Percentiles rank a stretch among this genome's conserved stretches.
Evolutionary conservation across 768 basidiomycete species (phyloP).

Genomic region (Mycena crocata): DNA sequence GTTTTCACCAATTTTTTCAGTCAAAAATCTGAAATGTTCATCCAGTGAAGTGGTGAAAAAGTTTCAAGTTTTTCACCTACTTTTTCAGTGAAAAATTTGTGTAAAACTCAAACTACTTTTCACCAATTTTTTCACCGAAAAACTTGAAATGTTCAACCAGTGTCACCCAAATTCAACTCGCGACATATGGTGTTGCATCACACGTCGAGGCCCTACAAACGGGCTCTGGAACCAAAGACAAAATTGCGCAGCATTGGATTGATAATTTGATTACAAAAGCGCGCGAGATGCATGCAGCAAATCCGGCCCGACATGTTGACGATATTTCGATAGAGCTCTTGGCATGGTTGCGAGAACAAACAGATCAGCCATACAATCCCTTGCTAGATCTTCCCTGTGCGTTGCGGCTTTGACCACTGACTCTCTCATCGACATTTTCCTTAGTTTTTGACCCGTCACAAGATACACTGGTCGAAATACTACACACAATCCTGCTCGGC

Average conservation of each 20-base stretch:
- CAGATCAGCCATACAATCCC: slow-evolving; percentile 24
- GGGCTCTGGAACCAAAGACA: slow-evolving; percentile 47
- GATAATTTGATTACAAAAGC: slow-evolving; percentile 37
- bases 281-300: slow-evolving; percentile 14
- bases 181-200: slow-evolving; percentile 35
- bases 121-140: too few species aligned
- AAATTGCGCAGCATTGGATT: slow-evolving; percentile 46
- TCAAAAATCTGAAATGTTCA: too few species aligned
- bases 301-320: background rate
- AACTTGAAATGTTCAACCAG: too few species aligned
- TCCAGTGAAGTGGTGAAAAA: too few species aligned
- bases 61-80: too few species aligned
- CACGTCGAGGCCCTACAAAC: slow-evolving; percentile 37
- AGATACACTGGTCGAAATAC: slow-evolving; percentile 43
- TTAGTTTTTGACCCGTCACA: slow-evolving; percentile 15
- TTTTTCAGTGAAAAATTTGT: too few species aligned
- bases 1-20: too few species aligned
- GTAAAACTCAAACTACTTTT: too few species aligned
- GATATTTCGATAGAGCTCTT: slow-evolving; percentile 13
- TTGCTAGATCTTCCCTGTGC: slow-evolving; percentile 8
- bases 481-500: too few species aligned
- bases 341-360: slow-evolving; percentile 13
- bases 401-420: background rate
- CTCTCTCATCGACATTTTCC: background rate
- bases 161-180: slow-evolving; percentile 35